A percentile compares a stretch with the other conserved stretches of the same genome.
phyloP scores from a whole-genome alignment of 331 rosid genomes.

The Malus hybrid region DNA sequence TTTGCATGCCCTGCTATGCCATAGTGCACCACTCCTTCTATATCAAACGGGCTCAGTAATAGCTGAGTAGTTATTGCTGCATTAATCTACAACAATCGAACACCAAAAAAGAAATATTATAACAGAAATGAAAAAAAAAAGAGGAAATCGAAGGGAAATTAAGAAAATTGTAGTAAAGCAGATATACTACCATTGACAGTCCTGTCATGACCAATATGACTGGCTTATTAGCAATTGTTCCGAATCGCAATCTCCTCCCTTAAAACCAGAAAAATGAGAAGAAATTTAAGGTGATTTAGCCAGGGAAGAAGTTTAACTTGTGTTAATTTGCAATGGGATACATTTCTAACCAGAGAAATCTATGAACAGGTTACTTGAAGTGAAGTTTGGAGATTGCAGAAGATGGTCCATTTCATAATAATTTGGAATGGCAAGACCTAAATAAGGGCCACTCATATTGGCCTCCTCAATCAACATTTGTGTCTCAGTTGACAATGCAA shows the following conservation, averaged over 20 bases:
- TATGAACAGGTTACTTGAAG: constrained; percentile 13
- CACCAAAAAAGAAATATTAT: not conserved
- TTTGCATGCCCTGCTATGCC: constrained; percentile 57
- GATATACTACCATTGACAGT: constrained; percentile 20
- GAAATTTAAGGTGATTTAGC: not conserved
- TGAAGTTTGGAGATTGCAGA: constrained; percentile 37
- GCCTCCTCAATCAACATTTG: constrained; percentile 17
- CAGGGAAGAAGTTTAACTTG: not conserved
- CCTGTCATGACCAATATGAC: constrained; percentile 55
- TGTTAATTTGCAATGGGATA: not conserved
- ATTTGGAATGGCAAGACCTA: constrained; percentile 51
- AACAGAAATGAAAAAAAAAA: not conserved
- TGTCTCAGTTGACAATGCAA: constrained; percentile 14
- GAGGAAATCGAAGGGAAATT: not conserved
- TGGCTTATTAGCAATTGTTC: constrained; percentile 32
- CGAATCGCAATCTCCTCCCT: constrained; percentile 49
- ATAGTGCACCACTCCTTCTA: constrained; percentile 56
- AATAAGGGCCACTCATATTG: constrained; percentile 40
- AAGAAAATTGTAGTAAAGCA: not conserved
- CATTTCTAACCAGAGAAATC: constrained; percentile 37
- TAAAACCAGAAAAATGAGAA: not conserved
- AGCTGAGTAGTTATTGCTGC: constrained; percentile 53
- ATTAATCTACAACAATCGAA: constrained; percentile 27
- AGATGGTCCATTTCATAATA: constrained; percentile 47
- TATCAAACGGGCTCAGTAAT: constrained; percentile 31